Evolutionary conservation across 208 protist genomes (phyloP), one percentile per base, ranked within the genome.

Genomic region (Kentomonas sorsogonicus): DNA sequence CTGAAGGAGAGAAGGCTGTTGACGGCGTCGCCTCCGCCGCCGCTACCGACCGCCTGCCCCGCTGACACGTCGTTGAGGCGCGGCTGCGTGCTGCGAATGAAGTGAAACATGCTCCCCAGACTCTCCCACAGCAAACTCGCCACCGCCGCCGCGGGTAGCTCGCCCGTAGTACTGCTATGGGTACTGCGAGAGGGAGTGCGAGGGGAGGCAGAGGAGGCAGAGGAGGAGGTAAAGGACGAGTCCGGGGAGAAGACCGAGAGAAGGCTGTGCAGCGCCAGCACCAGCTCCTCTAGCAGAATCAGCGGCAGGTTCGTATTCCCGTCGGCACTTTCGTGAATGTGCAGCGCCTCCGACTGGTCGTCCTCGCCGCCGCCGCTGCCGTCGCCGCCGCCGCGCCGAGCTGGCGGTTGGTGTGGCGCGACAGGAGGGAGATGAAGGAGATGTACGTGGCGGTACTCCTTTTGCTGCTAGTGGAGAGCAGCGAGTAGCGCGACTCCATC

Each of bases 301-400:
- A 95, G 66, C 11, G 89, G 85, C 50, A 95, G 65, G 56, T 93
- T 92, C 11, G 85, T 91, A 66, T 95, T 95, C 38, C 78, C 80
- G 61, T 95, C 89, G 39, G 74, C 82, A 0, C 83, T 89, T 53
- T 94, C 80, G 68, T 94, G 83, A 26, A 75, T 23, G 41, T 81
- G 60, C 13, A 51, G 64, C 31, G 53, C 62, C 0, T 58, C 64
- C 0, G n/a, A 43, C 47, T 34, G 25, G 18, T 5, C 11, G 11
- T 39, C 41, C 11, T 63, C 27, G 0, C 18, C 30, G 9, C 26
- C 58, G 13, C 57, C 64, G 27, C 43, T 51, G 16, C 51, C 53
- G 7, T 40, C 30, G 1, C 29, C 39, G 11, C 39, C 46, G 2
- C 30, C 27, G 11, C 7, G 47, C 5, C 34, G 41, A 9, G 52